Evolutionary conservation across 345 rosid genomes (phyloP).

Genomic region (Odontarrhena argentea): DNA sequence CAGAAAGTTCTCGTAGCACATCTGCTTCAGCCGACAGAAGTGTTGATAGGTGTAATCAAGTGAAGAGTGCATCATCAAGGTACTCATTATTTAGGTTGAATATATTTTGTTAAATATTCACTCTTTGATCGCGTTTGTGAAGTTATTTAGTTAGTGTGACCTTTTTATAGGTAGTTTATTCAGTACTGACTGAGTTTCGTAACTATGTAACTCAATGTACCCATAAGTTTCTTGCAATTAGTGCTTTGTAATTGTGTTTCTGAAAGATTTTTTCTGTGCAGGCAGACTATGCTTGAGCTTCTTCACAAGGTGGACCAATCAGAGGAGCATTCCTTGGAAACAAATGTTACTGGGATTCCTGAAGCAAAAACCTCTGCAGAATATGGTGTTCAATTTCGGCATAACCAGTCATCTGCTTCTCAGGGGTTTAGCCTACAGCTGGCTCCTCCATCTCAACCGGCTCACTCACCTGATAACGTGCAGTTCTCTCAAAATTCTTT

Average conservation of each 20-base stretch:
- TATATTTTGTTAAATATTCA: not conserved
- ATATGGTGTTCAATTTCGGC: slow-evolving; percentile 52
- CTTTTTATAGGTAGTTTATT: slow-evolving; percentile 3
- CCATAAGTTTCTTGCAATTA: not conserved
- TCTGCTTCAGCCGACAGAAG: slow-evolving; percentile 42
- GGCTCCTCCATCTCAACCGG: slow-evolving; percentile 68
- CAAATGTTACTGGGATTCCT: slow-evolving; percentile 47
- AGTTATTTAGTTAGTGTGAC: slow-evolving; percentile 25
- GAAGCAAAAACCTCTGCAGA: slow-evolving; percentile 57
- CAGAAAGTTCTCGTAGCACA: slow-evolving; percentile 41
- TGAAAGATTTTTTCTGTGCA: slow-evolving; percentile 35
- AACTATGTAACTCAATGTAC: slow-evolving; percentile 4
- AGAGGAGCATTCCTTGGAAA: slow-evolving; percentile 45
- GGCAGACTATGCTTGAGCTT: slow-evolving; percentile 82
- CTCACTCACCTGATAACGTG: slow-evolving; percentile 40
- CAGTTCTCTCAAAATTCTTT: slow-evolving; percentile 45
- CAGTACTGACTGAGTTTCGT: slow-evolving; percentile 12
- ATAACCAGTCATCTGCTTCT: slow-evolving; percentile 51
- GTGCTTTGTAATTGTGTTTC: not conserved
- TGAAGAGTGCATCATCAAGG: slow-evolving; percentile 53
- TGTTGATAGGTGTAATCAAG: slow-evolving; percentile 39
- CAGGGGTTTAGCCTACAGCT: slow-evolving; percentile 71
- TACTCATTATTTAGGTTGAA: slow-evolving; percentile 29
- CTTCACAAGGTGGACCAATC: slow-evolving; percentile 75
- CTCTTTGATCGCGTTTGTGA: slow-evolving; percentile 5